Base-by-base conservation (phyloP, 306 rosid species). In the Pyrus pyrifolia region DNA sequence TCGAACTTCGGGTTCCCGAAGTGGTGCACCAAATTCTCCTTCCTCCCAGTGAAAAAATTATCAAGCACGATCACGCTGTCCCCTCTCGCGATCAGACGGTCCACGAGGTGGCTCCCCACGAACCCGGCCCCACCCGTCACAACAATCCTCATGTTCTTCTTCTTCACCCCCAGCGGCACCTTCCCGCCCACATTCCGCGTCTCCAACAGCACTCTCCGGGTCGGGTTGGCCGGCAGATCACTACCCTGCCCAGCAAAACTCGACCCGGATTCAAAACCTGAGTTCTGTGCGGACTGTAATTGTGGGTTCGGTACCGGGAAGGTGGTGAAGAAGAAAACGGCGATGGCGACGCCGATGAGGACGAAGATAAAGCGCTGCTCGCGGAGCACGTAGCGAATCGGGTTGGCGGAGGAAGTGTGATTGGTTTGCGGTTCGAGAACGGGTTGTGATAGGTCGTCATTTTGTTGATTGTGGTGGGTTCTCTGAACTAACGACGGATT, bases 41-140 rank as follows among this genome's bases (percentile, higher is more conserved):
- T 94, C 72, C 97, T 73, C 1, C 98, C 98, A 0, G 98, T 94
- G 67, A 94, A 94, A 81, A 91, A 87, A 72, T 90, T 94, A 77
- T 94, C 98, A 0, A 91, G 82, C 22, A 94, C 97, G 71, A 94
- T 90, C 71, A 94, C 95, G 63, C 85, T 94, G 14, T 94, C 93
- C 0, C 98, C 98, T 2, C 96, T 68, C 29, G 86, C 92, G 0
- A 94, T 89, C 83, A 94, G 66, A 73, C 96, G 97, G 79, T 94
- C 98, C 52, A 94, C 98, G 3, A 94, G 87, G 71, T 94, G 98
- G 80, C 97, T 91, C 33, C 97, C 97, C 0, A 94, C 98, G 84
- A 94, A 94, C 72, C 98, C 98, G 3, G 98, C 98, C 57, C 98
- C 98, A 42, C 97, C 98, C 0, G 98, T 94, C 3, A 94, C 93